A percentile compares a stretch with the other conserved stretches of the same genome.
These are phyloP conservation scores for Strobilomyces dryophilus DNA, from an alignment of 768 basidiomycete genomes.

Conservation along the genomic window DNA sequence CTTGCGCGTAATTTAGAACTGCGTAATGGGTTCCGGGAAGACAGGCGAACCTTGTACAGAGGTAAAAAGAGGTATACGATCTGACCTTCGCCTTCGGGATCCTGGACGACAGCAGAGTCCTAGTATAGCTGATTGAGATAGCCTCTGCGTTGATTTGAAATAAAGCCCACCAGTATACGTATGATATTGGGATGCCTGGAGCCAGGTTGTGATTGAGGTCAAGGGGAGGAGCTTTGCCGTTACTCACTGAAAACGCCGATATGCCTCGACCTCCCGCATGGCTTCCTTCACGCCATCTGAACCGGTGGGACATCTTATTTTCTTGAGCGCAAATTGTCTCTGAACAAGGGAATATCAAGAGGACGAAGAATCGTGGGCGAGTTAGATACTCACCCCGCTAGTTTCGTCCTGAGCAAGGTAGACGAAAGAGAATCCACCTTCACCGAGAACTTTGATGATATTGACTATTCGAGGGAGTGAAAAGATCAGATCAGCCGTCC, in stretches of 20 bases:
- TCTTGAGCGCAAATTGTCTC: conserved; percentile 95
- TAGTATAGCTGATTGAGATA: conserved; percentile 24
- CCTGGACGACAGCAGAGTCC: conserved; percentile 95
- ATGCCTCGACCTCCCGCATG: conserved; percentile 89
- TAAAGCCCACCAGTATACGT: conserved; percentile 66
- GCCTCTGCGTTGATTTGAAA: not conserved
- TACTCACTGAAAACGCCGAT: conserved; percentile 86
- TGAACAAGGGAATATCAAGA: conserved; percentile 27
- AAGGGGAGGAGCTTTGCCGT: not conserved
- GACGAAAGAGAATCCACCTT: conserved; percentile 94
- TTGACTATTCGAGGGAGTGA: conserved; percentile 49
- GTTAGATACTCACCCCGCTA: conserved; percentile 60
- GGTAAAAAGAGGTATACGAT: conserved; percentile 97
- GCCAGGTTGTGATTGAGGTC: not conserved
- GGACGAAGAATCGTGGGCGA: not conserved
- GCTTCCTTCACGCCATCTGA: conserved; percentile 85
- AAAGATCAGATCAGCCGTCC: conserved; percentile 1
- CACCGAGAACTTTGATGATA: conserved; percentile 89
- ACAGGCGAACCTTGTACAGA: conserved; percentile 68
- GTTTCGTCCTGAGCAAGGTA: conserved; percentile 84
- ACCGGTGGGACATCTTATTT: conserved; percentile 90
- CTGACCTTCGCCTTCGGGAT: conserved; percentile 88
- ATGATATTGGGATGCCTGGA: conserved; percentile 94
- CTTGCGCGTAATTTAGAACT: conserved; percentile 35
- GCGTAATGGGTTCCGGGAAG: not conserved